A percentile compares a stretch with the other conserved stretches of the same genome.
phyloP scores from a whole-genome alignment of 164 flowering plant genomes.

The Brasenia schreberi region DNA sequence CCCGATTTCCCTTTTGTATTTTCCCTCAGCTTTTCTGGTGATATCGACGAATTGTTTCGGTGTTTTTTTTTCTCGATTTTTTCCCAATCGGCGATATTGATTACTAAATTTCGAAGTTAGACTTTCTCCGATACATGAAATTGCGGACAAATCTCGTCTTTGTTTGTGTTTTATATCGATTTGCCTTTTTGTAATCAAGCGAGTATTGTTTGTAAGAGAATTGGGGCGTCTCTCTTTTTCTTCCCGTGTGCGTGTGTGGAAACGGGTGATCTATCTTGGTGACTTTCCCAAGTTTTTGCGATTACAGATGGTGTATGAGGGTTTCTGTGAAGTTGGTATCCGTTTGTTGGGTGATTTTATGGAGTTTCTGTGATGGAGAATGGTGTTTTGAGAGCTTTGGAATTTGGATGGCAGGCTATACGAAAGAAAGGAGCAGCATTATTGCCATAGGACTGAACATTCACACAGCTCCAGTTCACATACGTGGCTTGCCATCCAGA shows the following conservation, averaged over 20 bases:
- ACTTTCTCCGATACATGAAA: too few species aligned
- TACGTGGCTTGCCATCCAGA: too few species aligned
- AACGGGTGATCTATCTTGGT: too few species aligned
- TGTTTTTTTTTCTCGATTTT: too few species aligned
- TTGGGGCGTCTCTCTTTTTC: too few species aligned
- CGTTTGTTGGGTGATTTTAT: background rate
- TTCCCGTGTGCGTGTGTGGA: too few species aligned
- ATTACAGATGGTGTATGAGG: background rate
- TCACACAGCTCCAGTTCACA: too few species aligned
- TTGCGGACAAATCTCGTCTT: too few species aligned
- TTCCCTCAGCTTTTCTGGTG: background rate
- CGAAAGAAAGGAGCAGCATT: slow-evolving; percentile 93
- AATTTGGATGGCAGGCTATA: slow-evolving; percentile 47
- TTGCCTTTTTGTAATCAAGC: too few species aligned
- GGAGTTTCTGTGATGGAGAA: background rate
- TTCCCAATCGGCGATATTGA: background rate
- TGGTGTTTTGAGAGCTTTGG: background rate
- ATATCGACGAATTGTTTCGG: background rate
- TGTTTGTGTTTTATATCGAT: too few species aligned
- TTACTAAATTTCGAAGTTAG: background rate
- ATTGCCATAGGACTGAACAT: slow-evolving; percentile 94
- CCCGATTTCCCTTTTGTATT: background rate
- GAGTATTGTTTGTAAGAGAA: too few species aligned
- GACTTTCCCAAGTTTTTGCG: background rate
- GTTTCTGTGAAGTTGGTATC: background rate